Percentiles rank a stretch among this genome's conserved stretches.
Conservation (phyloP, 2,329 filamentous ascomycete species). For the Fusarium beomiforme region DNA sequence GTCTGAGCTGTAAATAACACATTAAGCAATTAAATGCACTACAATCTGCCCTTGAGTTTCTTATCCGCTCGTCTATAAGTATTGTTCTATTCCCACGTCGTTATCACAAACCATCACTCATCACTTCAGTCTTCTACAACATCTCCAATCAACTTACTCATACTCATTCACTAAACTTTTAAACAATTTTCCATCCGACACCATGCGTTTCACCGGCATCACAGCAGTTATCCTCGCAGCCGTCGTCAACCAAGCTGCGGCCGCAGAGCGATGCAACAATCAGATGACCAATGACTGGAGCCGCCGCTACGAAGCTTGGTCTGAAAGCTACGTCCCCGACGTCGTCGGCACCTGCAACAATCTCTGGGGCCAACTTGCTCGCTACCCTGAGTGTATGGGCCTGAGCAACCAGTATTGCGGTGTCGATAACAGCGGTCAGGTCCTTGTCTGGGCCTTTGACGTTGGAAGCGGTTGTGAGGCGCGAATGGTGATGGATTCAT, state of each 20-base stretch:
- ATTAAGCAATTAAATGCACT: neutral
- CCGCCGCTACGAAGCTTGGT: neutral
- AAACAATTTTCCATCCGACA: neutral
- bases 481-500: neutral
- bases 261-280: neutral
- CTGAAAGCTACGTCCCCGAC: neutral
- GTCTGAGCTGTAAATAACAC: neutral
- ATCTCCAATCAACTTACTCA: neutral
- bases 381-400: neutral
- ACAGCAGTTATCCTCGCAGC: neutral
- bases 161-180: neutral
- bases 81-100: accelerated
- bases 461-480: neutral
- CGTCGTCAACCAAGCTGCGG: neutral
- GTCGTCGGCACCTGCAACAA: neutral
- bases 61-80: accelerated
- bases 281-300: neutral
- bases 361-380: neutral
- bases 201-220: neutral
- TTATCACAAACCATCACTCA: neutral
- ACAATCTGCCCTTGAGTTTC: accelerated
- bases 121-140: neutral
- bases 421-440: neutral
- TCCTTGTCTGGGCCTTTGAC: neutral
- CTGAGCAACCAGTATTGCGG: neutral